phyloP scores from a whole-genome alignment of 257 asterid genomes.

The Capsicum baccatum region DNA sequence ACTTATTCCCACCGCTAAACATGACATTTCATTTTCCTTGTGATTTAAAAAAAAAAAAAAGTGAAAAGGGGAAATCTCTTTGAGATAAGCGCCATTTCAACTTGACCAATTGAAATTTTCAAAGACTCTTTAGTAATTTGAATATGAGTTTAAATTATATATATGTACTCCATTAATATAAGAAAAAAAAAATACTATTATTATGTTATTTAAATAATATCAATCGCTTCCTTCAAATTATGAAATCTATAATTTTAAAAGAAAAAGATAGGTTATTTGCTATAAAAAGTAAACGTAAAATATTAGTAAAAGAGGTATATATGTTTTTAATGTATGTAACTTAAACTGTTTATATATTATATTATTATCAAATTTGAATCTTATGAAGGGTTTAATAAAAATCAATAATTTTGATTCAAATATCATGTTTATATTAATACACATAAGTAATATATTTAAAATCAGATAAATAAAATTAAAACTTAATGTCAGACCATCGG shows the following conservation, averaged over 20 bases:
- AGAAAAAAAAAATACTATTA: too few species aligned
- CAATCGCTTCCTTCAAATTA: not conserved
- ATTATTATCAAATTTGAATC: not conserved
- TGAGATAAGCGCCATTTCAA: not conserved
- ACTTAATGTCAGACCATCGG: not conserved
- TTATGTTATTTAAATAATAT: too few species aligned
- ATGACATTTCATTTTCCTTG: not conserved
- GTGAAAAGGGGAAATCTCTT: not conserved
- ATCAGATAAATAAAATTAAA: not conserved
- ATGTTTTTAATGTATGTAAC: not conserved
- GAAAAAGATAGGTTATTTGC: not conserved
- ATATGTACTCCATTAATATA: too few species aligned
- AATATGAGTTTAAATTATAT: not conserved
- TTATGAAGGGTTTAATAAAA: not conserved
- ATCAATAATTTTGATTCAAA: not conserved
- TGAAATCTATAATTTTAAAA: not conserved
- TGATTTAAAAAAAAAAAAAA: not conserved
- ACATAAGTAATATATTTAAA: too few species aligned
- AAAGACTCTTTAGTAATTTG: not conserved
- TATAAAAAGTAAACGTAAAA: not conserved
- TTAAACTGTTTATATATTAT: not conserved
- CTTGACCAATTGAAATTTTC: not conserved
- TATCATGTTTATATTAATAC: too few species aligned
- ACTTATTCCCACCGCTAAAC: too few species aligned
- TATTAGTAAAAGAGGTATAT: not conserved